These are phyloP conservation scores for Alternaria atra DNA, from an alignment of 2,329 filamentous ascomycete species.

Conservation along the genomic window DNA sequence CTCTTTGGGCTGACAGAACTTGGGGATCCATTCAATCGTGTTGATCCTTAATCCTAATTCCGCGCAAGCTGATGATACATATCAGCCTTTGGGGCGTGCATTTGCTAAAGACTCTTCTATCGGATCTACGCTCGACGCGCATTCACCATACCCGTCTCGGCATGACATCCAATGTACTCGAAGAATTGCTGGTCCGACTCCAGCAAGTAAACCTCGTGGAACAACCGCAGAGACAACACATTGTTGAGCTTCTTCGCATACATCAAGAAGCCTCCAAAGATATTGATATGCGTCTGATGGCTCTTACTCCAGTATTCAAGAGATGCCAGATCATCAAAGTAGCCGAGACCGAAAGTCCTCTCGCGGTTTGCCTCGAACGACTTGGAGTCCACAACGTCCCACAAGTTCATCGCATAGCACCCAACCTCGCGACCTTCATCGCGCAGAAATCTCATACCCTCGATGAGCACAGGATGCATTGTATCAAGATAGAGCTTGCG, in stretches of 20 bases:
- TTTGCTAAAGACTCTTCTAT: background rate
- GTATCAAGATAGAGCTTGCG: slow-evolving; percentile 55
- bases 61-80: background rate
- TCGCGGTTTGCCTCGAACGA: slow-evolving; percentile 33
- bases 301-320: slow-evolving; percentile 54
- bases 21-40: background rate
- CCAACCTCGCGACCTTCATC: slow-evolving; percentile 56
- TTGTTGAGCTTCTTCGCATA: slow-evolving; percentile 53
- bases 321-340: slow-evolving; percentile 54
- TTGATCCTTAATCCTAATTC: background rate
- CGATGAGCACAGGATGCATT: slow-evolving; percentile 57
- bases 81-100: background rate
- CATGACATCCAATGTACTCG: slow-evolving; percentile 56
- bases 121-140: background rate
- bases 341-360: slow-evolving; percentile 55
- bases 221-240: slow-evolving; percentile 50
- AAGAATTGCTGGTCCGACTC: slow-evolving; percentile 53
- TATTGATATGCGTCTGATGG: slow-evolving; percentile 54
- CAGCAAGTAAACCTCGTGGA: slow-evolving; percentile 55
- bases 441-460: slow-evolving; percentile 58
- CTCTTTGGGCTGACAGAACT: background rate
- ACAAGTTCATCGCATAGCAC: slow-evolving; percentile 57
- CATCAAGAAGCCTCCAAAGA: slow-evolving; percentile 53
- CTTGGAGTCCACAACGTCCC: slow-evolving; percentile 51
- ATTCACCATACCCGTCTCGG: slow-evolving; percentile 47